phyloP scores from a whole-genome alignment of 176 grass and related monocot species.

The Phragmites australis region DNA sequence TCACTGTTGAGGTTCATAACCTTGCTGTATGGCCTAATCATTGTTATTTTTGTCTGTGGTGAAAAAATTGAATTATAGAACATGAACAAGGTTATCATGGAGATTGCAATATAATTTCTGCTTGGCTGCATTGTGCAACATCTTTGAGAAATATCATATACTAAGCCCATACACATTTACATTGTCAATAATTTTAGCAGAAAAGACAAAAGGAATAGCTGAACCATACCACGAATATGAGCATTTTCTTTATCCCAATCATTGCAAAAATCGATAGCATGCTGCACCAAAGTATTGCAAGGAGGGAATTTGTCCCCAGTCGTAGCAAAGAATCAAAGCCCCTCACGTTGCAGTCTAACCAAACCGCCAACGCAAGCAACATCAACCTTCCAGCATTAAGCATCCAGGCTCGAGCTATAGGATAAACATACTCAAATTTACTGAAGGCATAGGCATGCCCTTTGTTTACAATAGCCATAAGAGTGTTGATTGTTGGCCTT shows the following conservation, averaged over 20 bases:
- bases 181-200: slow-evolving; percentile 7
- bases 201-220: slow-evolving; percentile 39
- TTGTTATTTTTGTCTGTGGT: neutral
- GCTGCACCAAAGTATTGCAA: slow-evolving; percentile 88
- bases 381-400: slow-evolving; percentile 74
- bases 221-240: slow-evolving; percentile 65
- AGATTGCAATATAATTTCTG: neutral
- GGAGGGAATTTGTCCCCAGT: slow-evolving; percentile 83
- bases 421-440: slow-evolving; percentile 61
- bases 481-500: slow-evolving; percentile 50
- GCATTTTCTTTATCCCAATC: slow-evolving; percentile 81
- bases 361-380: slow-evolving; percentile 71
- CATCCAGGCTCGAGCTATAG: slow-evolving; percentile 67
- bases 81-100: neutral
- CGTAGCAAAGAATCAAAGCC: slow-evolving; percentile 89
- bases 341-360: slow-evolving; percentile 88
- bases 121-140: neutral
- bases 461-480: slow-evolving; percentile 50
- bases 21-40: neutral
- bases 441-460: slow-evolving; percentile 48
- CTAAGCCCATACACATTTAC: neutral
- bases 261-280: slow-evolving; percentile 76
- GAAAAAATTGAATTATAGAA: neutral
- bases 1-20: slow-evolving; percentile 3
- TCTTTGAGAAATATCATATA: neutral